These are phyloP conservation scores for Mucor indicus DNA, from an alignment of 371 early-diverging fungal genomes.

Conservation along the genomic window DNA sequence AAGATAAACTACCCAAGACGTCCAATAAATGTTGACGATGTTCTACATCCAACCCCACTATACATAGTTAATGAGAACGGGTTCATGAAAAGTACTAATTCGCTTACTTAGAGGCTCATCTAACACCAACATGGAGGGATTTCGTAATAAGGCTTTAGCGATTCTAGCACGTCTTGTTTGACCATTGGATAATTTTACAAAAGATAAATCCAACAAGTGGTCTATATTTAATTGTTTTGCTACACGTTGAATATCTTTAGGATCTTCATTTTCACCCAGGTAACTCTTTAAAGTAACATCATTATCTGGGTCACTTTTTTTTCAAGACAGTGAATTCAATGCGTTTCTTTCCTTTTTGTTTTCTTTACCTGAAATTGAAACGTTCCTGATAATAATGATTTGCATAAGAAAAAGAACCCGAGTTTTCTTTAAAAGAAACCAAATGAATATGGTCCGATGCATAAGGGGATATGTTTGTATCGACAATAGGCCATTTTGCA, in stretches of 20 bases:
- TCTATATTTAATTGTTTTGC: conserved; percentile 31
- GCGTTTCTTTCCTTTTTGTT: too few relatives aligned
- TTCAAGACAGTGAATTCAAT: too few relatives aligned
- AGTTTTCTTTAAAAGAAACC: conserved; percentile 51
- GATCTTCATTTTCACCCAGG: conserved; percentile 7
- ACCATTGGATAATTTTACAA: conserved; percentile 59
- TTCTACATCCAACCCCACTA: conserved; percentile 59
- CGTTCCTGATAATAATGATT: conserved; percentile 56
- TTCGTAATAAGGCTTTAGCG: conserved; percentile 39
- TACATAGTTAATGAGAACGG: background rate
- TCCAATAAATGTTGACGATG: conserved; percentile 44
- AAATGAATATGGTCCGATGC: conserved; percentile 40
- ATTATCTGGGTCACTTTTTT: conserved; percentile 50
- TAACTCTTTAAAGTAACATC: conserved; percentile 35
- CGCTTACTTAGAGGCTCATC: conserved; percentile 68
- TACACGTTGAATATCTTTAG: conserved; percentile 12
- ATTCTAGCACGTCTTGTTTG: conserved; percentile 58
- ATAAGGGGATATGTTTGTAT: conserved; percentile 20
- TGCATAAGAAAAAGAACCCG: conserved; percentile 40
- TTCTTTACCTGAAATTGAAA: conserved; percentile 49
- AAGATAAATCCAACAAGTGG: conserved; percentile 35
- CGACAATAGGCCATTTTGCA: conserved; percentile 36
- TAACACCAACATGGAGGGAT: conserved; percentile 42
- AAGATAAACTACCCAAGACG: conserved; percentile 33
- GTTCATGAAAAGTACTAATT: background rate